phyloP scores from a whole-genome alignment of 306 rosid genomes.

The Albizia julibrissin region DNA sequence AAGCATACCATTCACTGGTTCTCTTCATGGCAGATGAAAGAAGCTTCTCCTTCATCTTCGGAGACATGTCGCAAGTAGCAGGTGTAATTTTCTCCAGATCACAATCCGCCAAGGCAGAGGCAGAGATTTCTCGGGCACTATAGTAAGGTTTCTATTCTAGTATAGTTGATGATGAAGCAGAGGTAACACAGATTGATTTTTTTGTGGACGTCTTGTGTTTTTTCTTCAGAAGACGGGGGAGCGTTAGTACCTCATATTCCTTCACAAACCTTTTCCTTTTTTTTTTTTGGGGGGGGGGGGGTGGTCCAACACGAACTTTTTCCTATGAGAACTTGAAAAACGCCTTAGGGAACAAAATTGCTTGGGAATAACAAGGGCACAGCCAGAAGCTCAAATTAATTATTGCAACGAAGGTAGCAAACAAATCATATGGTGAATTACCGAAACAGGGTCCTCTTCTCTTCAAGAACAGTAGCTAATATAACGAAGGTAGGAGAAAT shows the following conservation, averaged over 20 bases:
- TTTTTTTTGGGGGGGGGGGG: too few species aligned
- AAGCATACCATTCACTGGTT: slow-evolving; percentile 90
- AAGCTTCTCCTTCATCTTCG: slow-evolving; percentile 75
- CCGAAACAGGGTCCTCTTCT: slow-evolving; percentile 47
- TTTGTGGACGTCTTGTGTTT: background rate
- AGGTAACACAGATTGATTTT: background rate
- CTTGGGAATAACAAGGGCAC: slow-evolving; percentile 35
- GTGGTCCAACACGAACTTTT: background rate
- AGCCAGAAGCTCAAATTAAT: slow-evolving; percentile 42
- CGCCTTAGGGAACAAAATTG: slow-evolving; percentile 29
- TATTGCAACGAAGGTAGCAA: background rate
- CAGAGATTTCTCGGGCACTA: slow-evolving; percentile 37
- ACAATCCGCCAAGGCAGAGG: slow-evolving; percentile 62
- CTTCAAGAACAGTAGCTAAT: slow-evolving; percentile 13
- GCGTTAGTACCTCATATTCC: background rate
- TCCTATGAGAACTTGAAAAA: slow-evolving; percentile 20
- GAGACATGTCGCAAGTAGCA: slow-evolving; percentile 53
- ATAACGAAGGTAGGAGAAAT: slow-evolving; percentile 14
- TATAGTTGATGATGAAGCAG: background rate
- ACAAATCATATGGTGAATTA: slow-evolving; percentile 29
- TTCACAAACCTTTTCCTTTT: background rate
- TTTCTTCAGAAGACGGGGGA: slow-evolving; percentile 1
- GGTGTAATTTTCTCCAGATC: slow-evolving; percentile 44
- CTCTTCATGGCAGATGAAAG: slow-evolving; percentile 84
- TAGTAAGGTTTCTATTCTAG: slow-evolving; percentile 9